A percentile compares a stretch with the other conserved stretches of the same genome.
phyloP scores from a whole-genome alignment of 2,329 filamentous ascomycete species.

The Hypoxylon sp. region DNA sequence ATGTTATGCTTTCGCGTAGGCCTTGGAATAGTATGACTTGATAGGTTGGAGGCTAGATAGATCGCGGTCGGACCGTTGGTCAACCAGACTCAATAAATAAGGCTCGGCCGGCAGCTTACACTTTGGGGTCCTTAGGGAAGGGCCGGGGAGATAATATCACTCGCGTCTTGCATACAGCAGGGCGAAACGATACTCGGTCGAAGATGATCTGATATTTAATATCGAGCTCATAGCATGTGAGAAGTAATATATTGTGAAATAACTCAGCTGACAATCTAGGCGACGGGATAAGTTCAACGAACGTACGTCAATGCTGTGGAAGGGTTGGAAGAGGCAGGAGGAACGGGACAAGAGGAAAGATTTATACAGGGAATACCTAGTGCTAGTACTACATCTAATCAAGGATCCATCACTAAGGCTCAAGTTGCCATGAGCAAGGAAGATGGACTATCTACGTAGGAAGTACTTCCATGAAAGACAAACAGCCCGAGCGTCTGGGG shows the following conservation, averaged over 20 bases:
- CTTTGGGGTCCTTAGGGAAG: constrained; percentile 41
- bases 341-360: constrained; percentile 36
- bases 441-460: constrained; percentile 39
- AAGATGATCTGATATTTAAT: constrained; percentile 27
- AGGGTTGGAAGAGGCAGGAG: constrained; percentile 16
- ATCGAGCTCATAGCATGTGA: constrained; percentile 32
- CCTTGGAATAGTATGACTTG: constrained; percentile 25
- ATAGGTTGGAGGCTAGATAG: constrained; percentile 30
- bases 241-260: constrained; percentile 23
- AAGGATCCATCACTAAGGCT: constrained; percentile 33
- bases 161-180: constrained; percentile 35
- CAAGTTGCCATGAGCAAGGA: constrained; percentile 35
- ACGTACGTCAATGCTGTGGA: constrained; percentile 24
- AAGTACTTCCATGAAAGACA: constrained; percentile 37
- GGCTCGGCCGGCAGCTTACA: constrained; percentile 41
- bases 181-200: constrained; percentile 10
- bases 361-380: constrained; percentile 39
- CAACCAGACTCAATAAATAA: constrained; percentile 40
- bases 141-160: constrained; percentile 27
- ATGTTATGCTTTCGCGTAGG: constrained; percentile 24
- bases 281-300: constrained; percentile 10
- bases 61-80: constrained; percentile 40
- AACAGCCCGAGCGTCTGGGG: constrained; percentile 44
- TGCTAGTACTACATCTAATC: constrained; percentile 32
- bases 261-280: constrained; percentile 18